Evolutionary conservation across 1,139 yeast genomes (phyloP).

Genomic region (Candida sp.): DNA sequence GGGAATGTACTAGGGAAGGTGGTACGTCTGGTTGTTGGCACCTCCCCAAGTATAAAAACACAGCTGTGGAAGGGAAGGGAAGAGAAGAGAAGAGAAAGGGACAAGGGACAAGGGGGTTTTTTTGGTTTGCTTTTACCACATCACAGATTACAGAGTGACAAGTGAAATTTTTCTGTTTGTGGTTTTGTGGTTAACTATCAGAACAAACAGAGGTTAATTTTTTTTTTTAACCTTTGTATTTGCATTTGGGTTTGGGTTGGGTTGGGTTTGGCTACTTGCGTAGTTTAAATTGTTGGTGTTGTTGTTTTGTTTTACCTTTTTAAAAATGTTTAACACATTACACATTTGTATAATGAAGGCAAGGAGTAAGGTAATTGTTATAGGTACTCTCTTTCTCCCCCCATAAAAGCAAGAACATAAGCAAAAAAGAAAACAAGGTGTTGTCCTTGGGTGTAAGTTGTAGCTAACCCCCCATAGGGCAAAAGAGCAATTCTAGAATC

Average conservation of each 20-base stretch:
- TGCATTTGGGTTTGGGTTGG: background rate
- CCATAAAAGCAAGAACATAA: too few relatives aligned
- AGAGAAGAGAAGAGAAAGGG: background rate
- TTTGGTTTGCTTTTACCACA: background rate
- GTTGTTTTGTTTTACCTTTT: background rate
- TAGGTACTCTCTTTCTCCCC: too few relatives aligned
- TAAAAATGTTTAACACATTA: background rate
- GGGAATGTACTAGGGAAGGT: too few relatives aligned
- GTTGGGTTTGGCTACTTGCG: background rate
- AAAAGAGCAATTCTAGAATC: too few relatives aligned
- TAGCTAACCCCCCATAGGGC: too few relatives aligned
- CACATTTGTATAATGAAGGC: slow-evolving; percentile 1
- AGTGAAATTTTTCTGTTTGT: background rate
- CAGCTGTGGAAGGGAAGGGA: background rate
- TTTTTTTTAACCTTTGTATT: background rate
- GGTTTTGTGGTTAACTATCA: background rate
- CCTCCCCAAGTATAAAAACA: too few relatives aligned
- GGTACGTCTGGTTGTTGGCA: too few relatives aligned
- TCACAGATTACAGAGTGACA: too few relatives aligned
- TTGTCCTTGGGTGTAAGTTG: too few relatives aligned
- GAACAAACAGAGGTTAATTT: background rate
- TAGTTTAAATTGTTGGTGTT: background rate
- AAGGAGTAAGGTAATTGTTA: too few relatives aligned
- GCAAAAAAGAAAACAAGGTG: too few relatives aligned
- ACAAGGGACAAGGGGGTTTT: background rate